These are phyloP conservation scores for Stagonosporopsis chrysanthemi DNA, from an alignment of 2,329 filamentous ascomycete genomes.

Conservation along the genomic window DNA sequence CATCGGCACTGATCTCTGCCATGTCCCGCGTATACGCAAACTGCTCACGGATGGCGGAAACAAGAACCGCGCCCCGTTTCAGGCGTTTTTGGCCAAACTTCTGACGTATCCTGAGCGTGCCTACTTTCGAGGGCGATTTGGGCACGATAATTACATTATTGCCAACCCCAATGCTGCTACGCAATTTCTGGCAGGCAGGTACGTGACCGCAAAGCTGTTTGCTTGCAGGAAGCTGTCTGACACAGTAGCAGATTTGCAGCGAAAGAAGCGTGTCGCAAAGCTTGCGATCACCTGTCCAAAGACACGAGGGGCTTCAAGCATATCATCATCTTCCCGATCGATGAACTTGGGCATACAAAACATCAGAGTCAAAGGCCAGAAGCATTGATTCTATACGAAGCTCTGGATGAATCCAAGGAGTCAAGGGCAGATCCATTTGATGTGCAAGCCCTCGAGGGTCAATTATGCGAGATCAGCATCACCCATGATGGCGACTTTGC, in stretches of 20 bases:
- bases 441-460: slow-evolving; percentile 39
- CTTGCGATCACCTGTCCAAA: slow-evolving; percentile 40
- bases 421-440: neutral
- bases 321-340: slow-evolving; percentile 50
- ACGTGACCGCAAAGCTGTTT: neutral
- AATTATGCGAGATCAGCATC: slow-evolving; percentile 76
- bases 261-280: slow-evolving; percentile 61
- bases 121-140: slow-evolving; percentile 44
- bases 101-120: slow-evolving; percentile 43
- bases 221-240: slow-evolving; percentile 10
- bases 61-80: slow-evolving; percentile 18
- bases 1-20: slow-evolving; percentile 82
- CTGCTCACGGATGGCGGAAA: slow-evolving; percentile 56
- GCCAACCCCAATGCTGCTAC: slow-evolving; percentile 29
- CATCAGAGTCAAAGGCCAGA: slow-evolving; percentile 31
- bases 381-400: slow-evolving; percentile 37
- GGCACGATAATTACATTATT: slow-evolving; percentile 11
- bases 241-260: slow-evolving; percentile 53
- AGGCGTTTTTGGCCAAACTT: slow-evolving; percentile 33
- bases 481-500: slow-evolving; percentile 89
- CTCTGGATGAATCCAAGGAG: slow-evolving; percentile 7
- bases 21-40: slow-evolving; percentile 68
- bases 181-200: slow-evolving; percentile 48
- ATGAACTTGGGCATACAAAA: neutral
- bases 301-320: slow-evolving; percentile 40